Percentiles rank a stretch among this genome's conserved stretches.
Conservation (phyloP, 306 rosid genomes). For the Ormosia emarginata region DNA sequence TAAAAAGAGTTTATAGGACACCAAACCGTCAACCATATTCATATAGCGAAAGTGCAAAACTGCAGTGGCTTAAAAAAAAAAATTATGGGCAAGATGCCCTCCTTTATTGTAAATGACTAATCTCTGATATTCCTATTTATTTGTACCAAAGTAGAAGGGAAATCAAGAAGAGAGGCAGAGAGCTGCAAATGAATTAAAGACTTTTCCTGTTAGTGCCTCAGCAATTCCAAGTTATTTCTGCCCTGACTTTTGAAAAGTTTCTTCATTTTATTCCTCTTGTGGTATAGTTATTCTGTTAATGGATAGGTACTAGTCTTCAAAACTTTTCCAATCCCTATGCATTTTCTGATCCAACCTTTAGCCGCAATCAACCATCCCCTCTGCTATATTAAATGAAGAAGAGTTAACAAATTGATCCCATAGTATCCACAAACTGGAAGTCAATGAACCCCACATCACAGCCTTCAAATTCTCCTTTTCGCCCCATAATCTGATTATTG, state of each 20-base stretch:
- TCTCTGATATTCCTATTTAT: not conserved
- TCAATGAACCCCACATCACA: constrained; percentile 17
- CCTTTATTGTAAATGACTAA: not conserved
- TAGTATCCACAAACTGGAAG: constrained; percentile 9
- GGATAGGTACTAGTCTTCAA: not conserved
- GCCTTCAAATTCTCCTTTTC: constrained; percentile 6
- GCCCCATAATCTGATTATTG: not conserved
- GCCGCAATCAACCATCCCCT: constrained; percentile 15
- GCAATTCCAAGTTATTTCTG: no score
- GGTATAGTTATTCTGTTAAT: not conserved
- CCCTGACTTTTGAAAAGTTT: no score
- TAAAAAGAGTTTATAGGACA: no score
- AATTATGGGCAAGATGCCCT: not conserved
- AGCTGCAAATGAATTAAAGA: no score
- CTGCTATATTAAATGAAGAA: constrained; percentile 16
- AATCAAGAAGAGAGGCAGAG: not conserved
- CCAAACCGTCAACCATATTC: no score
- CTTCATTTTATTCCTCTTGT: no score
- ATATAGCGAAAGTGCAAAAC: no score
- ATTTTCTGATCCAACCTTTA: no score
- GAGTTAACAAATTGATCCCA: not conserved
- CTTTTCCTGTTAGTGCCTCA: no score
- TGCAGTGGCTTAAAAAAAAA: not conserved
- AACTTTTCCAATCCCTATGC: not conserved
- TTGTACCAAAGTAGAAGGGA: not conserved